These are phyloP conservation scores for Starmerella vitae DNA, from an alignment of 805 yeast genomes.

Conservation along the genomic window DNA sequence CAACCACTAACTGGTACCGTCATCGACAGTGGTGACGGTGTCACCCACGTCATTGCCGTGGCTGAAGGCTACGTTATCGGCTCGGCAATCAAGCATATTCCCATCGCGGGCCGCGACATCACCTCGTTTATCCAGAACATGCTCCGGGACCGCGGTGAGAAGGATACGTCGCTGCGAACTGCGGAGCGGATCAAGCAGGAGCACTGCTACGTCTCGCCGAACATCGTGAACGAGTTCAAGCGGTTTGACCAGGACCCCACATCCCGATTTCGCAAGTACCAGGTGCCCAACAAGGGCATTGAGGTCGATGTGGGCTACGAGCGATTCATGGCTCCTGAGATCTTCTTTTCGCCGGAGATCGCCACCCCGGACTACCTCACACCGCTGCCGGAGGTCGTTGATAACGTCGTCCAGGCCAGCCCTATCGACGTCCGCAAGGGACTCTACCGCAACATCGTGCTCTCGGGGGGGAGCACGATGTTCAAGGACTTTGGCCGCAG, in stretches of 20 bases:
- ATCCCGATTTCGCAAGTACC: conserved; percentile 72
- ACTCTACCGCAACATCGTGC: conserved; percentile 83
- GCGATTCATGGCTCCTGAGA: conserved; percentile 96
- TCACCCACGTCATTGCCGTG: conserved; percentile 96
- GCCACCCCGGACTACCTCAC: conserved; percentile 89
- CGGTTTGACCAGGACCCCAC: conserved; percentile 90
- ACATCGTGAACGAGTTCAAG: conserved; percentile 89
- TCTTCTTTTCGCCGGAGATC: conserved; percentile 95
- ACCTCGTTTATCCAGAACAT: conserved; percentile 85
- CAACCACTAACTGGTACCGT: conserved; percentile 96
- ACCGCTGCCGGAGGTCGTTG: conserved; percentile 93
- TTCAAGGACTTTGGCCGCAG: conserved; percentile 96
- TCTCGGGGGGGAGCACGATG: conserved; percentile 98
- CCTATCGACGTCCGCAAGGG: conserved; percentile 98
- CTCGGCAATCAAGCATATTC: conserved; percentile 90
- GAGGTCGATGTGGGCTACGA: conserved; percentile 93
- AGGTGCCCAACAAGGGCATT: conserved; percentile 52
- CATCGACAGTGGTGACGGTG: conserved; percentile 98
- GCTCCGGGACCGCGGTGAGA: conserved; percentile 93
- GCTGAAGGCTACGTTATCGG: conserved; percentile 99
- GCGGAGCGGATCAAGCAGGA: conserved; percentile 96
- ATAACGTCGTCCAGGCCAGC: conserved; percentile 82
- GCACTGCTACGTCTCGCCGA: conserved; percentile 94
- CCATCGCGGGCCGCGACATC: conserved; percentile 97
- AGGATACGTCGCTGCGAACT: conserved; percentile 82